phyloP scores from a whole-genome alignment of 192 early-diverging fungal genomes.

The Coemansia sp. region DNA sequence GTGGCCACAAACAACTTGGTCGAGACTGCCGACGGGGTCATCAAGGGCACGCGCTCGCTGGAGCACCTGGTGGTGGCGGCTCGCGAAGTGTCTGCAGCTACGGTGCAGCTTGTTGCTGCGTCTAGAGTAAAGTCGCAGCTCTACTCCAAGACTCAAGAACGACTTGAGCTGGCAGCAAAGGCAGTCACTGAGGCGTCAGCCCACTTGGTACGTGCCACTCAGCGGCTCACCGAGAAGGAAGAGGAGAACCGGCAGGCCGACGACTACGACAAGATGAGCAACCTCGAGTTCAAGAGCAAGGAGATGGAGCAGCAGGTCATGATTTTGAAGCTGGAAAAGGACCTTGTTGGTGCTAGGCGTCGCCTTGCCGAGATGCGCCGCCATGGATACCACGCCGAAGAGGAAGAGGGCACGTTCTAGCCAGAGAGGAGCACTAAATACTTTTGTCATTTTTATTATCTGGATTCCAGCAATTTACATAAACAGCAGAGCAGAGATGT shows the following conservation, averaged over 20 bases:
- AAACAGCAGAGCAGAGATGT: neutral
- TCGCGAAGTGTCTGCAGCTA: constrained; percentile 93
- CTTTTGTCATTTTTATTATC: too few relatives aligned
- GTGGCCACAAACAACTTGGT: constrained; percentile 90
- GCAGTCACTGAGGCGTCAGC: constrained; percentile 89
- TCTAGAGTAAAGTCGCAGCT: constrained; percentile 91
- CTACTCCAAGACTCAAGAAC: constrained; percentile 89
- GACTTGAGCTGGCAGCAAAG: constrained; percentile 90
- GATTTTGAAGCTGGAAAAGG: constrained; percentile 94
- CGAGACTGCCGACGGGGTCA: constrained; percentile 93
- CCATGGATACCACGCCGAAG: constrained; percentile 66
- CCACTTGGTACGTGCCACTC: constrained; percentile 87
- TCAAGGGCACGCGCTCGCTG: constrained; percentile 80
- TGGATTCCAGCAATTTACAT: neutral
- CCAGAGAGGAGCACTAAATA: neutral
- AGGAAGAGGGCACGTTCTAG: constrained; percentile 32
- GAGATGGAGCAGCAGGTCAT: constrained; percentile 99
- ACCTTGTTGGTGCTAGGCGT: constrained; percentile 78
- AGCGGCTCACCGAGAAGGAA: constrained; percentile 72
- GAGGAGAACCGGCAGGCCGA: constrained; percentile 56
- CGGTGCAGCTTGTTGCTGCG: constrained; percentile 94
- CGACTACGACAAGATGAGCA: constrained; percentile 72
- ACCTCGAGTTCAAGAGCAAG: constrained; percentile 90
- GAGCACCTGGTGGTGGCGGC: constrained; percentile 98
- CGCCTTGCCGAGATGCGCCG: constrained; percentile 91